Evolutionary conservation across 208 protist genomes (phyloP), one percentile per base, ranked within the genome.

Genomic region (Wallacemonas sp.): DNA sequence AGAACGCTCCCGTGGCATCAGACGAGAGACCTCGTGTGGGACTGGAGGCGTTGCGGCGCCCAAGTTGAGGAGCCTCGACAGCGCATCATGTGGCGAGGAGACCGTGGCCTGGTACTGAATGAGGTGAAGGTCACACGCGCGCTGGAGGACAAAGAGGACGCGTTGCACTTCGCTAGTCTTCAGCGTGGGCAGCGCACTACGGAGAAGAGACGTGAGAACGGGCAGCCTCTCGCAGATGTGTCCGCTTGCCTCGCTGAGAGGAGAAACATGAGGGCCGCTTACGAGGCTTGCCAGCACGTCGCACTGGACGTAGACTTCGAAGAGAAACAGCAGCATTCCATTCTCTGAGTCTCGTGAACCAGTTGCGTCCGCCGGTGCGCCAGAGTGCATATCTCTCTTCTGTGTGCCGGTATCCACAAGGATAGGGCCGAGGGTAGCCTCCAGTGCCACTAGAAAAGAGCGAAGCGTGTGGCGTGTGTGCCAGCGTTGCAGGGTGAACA

Each of bases 231-330:
- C 32, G 14, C 4, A 41, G n/a, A 55, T 3, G 26, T 21, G n/a
- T 4, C 11, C 5, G 16, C 19, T 17, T 24, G 8, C 47, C 6
- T 5, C 26, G 47, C 47, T 55, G 47, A 3, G 29, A 5, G 52
- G 14, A 21, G 30, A 0, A 5, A 11, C 29, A n/a, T 26, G n/a
- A 5, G 26, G 6, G 0, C 3, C 26, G n/a, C 19, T 11, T 38
- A 6, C 29, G n/a, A 19, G 4, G 44, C 44, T 24, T 3, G 17
- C 8, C n/a, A 58, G 11, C 26, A 58, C 16, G 17, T 24, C 32
- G 32, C 14, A 58, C 52, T 58, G 52, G 4, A 41, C 52, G 32
- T 58, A 58, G 6, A n/a, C 52, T 17, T 58, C 52, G 23, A 58
- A 58, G n/a, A 58, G 52, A 21, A 58, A 39, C 11, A 58, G 52